Evolutionary conservation across 768 basidiomycete species (phyloP).

Genomic region (Amanita inopinata): DNA sequence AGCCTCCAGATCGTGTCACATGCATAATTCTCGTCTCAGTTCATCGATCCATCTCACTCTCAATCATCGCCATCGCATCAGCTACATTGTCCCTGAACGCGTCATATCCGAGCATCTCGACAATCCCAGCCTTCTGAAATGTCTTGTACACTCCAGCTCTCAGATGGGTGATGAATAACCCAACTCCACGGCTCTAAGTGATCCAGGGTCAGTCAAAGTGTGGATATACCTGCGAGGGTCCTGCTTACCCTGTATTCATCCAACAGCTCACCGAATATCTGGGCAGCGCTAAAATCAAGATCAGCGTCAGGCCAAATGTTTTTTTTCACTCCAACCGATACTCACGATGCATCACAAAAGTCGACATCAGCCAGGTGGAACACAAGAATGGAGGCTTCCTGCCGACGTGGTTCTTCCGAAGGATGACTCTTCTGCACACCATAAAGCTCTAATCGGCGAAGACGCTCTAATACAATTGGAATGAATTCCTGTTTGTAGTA

Average conservation of each 20-base stretch:
- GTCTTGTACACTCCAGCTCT: constrained; percentile 27
- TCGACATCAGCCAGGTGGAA: constrained; percentile 95
- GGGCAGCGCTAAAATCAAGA: constrained; percentile 49
- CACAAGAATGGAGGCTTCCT: constrained; percentile 67
- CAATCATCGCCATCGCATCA: constrained; percentile 38
- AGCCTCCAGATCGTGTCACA: too few relatives aligned
- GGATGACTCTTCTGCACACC: constrained; percentile 76
- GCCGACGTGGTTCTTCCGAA: constrained; percentile 73
- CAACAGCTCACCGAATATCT: constrained; percentile 73
- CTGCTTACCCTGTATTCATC: constrained; percentile 62
- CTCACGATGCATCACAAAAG: constrained; percentile 83
- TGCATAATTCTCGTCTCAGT: too few relatives aligned
- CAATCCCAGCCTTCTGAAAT: constrained; percentile 42
- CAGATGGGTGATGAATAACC: constrained; percentile 43
- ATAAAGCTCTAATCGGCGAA: constrained; percentile 82
- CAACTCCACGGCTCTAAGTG: constrained; percentile 38
- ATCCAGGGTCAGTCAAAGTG: not conserved
- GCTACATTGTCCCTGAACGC: constrained; percentile 41
- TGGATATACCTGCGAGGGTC: not conserved
- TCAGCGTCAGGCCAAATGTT: constrained; percentile 8
- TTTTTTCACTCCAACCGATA: constrained; percentile 8
- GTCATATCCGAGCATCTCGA: constrained; percentile 36
- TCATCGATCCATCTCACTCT: constrained; percentile 12
- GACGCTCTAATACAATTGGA: constrained; percentile 46
- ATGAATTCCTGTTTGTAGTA: not conserved